Percentiles rank a stretch among this genome's conserved stretches.
Evolutionary conservation across 352 stramenopile species (phyloP).

Genomic region (Aphanomyces euteiches): DNA sequence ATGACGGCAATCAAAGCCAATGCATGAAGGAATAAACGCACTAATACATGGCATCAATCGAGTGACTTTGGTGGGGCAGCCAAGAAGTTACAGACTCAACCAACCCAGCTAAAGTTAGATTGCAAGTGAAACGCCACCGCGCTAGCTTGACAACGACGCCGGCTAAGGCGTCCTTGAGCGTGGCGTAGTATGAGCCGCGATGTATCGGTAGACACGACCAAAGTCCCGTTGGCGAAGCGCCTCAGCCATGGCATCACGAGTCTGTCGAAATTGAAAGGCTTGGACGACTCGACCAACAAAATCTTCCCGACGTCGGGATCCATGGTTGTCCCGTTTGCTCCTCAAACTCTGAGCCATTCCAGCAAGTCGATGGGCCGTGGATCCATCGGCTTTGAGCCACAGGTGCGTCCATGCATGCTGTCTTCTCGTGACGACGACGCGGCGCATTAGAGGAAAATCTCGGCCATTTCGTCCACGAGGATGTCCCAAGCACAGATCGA

Average conservation of each 20-base stretch:
- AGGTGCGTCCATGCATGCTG: not conserved
- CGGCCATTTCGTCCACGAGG: not conserved
- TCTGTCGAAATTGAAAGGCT: not conserved
- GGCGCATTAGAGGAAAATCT: not conserved
- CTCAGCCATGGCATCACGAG: not conserved
- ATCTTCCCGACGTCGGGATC: not conserved
- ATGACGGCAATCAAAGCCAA: no score
- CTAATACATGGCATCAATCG: no score
- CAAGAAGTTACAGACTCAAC: no score
- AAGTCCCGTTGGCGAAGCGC: not conserved
- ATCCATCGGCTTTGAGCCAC: conserved; percentile 2
- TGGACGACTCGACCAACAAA: not conserved
- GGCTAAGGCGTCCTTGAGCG: no score
- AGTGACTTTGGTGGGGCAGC: no score
- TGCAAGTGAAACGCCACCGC: no score
- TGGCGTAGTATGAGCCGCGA: no score
- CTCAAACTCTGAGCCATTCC: not conserved
- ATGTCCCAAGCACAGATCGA: no score
- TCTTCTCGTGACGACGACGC: not conserved
- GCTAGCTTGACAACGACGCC: no score
- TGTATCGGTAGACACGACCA: no score
- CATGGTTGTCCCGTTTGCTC: not conserved
- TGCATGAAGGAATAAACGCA: no score
- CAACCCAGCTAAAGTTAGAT: no score
- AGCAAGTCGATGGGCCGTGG: not conserved